phyloP scores from a whole-genome alignment of 2,329 filamentous ascomycete species.

The Mariannaea sp. region DNA sequence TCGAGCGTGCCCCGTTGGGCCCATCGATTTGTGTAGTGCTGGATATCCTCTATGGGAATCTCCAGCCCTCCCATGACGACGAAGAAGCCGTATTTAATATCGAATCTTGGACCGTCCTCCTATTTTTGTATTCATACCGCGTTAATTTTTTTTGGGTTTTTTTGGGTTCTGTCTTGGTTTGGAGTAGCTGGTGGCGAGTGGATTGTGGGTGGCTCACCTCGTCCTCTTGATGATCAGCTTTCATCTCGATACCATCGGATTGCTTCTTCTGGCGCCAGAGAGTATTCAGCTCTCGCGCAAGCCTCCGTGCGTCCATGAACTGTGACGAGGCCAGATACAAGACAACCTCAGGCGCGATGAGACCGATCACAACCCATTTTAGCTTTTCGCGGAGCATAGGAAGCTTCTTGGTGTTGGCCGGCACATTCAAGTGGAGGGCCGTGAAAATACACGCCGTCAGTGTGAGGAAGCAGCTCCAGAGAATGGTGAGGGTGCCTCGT shows the following conservation, averaged over 20 bases:
- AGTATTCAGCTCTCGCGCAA: background rate
- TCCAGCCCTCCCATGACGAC: conserved; percentile 39
- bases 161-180: no score
- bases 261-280: conserved; percentile 2
- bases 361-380: conserved; percentile 38
- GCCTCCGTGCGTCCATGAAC: conserved; percentile 17
- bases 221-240: conserved; percentile 4
- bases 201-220: conserved; percentile 12
- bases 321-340: conserved; percentile 33
- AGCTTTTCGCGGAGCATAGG: conserved; percentile 25
- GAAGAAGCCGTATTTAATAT: conserved; percentile 37
- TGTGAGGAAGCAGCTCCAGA: conserved; percentile 43
- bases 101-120: no score
- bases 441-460: conserved; percentile 44
- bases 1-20: conserved; percentile 8
- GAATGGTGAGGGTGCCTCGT: conserved; percentile 40
- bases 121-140: no score
- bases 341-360: conserved; percentile 42
- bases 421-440: conserved; percentile 47
- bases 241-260: conserved; percentile 8
- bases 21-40: conserved; percentile 7
- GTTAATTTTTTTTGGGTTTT: no score
- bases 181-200: no score
- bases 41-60: conserved; percentile 19
- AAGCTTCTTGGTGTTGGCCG: conserved; percentile 17